Evolutionary conservation across 495 filamentous ascomycete genomes (phyloP).

Genomic region (Cercophora newfieldiana): DNA sequence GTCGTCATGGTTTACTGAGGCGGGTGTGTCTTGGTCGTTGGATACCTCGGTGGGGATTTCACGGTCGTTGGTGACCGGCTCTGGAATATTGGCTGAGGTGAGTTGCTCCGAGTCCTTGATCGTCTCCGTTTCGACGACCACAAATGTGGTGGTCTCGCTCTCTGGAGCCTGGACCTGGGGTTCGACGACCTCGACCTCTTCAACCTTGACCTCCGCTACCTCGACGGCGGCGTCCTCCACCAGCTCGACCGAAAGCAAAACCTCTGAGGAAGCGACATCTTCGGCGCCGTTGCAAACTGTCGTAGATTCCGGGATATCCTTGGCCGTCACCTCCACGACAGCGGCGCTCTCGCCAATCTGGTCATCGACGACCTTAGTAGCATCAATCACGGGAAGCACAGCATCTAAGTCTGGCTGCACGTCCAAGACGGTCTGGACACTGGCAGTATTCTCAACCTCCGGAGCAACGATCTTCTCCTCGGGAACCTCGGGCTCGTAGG

Average conservation of each 20-base stretch:
- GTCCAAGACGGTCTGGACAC: neutral
- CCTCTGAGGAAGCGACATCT: neutral
- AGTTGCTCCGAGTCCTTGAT: neutral
- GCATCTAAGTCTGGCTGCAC: neutral
- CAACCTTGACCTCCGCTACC: neutral
- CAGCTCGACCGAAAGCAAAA: neutral
- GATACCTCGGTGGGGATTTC: neutral
- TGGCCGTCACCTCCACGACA: neutral
- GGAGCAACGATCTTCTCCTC: neutral
- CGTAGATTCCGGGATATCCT: neutral
- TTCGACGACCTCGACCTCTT: neutral
- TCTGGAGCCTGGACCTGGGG: neutral
- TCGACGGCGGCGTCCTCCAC: neutral
- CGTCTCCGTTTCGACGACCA: neutral
- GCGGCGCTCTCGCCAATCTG: neutral
- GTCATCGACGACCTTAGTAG: neutral
- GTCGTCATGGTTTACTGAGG: neutral
- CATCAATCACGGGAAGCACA: neutral
- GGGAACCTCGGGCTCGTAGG: slow-evolving; percentile 8
- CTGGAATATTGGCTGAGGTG: neutral
- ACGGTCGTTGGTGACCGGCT: neutral
- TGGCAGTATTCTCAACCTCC: neutral
- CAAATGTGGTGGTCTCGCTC: neutral
- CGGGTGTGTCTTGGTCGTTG: neutral
- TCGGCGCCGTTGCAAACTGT: neutral